Evolutionary conservation across 345 rosid genomes (phyloP).

Genomic region (Noccaea bulbosa): DNA sequence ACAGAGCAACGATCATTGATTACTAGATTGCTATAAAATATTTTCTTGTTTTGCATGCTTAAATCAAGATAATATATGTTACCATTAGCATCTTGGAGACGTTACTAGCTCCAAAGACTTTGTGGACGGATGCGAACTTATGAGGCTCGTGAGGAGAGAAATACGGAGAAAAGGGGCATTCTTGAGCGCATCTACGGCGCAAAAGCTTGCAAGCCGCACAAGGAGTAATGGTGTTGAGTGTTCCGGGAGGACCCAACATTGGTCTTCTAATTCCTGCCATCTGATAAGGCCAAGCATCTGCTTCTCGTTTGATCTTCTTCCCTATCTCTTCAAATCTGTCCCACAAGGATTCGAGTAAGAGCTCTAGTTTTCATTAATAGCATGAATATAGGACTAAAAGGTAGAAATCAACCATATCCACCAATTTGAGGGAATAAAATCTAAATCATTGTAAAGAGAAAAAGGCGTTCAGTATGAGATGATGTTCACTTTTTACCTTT

Average conservation of each 20-base stretch:
- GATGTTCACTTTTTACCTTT: conserved; percentile 65
- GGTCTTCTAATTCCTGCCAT: conserved; percentile 83
- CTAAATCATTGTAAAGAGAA: conserved; percentile 19
- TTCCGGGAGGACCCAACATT: conserved; percentile 77
- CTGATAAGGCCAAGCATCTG: conserved; percentile 63
- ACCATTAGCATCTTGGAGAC: conserved; percentile 97
- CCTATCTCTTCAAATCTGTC: conserved; percentile 87
- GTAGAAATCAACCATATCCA: conserved; percentile 35
- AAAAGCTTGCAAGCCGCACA: conserved; percentile 97
- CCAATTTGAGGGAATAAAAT: conserved; percentile 14
- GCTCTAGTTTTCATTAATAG: conserved; percentile 10
- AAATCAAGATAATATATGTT: conserved; percentile 9
- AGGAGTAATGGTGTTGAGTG: conserved; percentile 88
- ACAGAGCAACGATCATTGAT: not conserved
- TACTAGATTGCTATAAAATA: not conserved
- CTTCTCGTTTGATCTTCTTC: conserved; percentile 84
- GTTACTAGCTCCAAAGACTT: conserved; percentile 96
- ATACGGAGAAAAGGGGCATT: conserved; percentile 95
- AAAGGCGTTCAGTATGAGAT: conserved; percentile 18
- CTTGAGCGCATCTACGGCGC: conserved; percentile 92
- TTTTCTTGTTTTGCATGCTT: not conserved
- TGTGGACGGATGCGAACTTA: conserved; percentile 92
- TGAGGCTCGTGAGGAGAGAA: conserved; percentile 97
- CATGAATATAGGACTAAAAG: conserved; percentile 33
- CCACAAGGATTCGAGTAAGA: conserved; percentile 37